Percentiles rank a stretch among this genome's conserved stretches.
These are phyloP conservation scores for Colletotrichum sp. DNA, from an alignment of 2,329 filamentous ascomycete species.

Conservation along the genomic window DNA sequence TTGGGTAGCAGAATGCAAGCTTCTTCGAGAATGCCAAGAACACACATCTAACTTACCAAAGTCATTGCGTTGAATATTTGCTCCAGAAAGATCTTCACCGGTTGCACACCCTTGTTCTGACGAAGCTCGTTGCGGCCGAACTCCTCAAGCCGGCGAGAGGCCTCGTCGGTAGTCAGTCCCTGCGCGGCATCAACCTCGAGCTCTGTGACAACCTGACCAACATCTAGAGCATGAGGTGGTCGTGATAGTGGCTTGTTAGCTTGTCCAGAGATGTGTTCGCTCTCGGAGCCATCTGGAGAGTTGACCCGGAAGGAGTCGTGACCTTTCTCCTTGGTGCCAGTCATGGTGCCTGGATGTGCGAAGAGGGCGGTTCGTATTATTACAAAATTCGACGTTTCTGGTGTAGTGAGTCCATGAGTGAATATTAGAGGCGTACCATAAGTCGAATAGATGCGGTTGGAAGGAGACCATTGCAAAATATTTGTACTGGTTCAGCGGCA, in stretches of 20 bases:
- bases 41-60: constrained; percentile 48
- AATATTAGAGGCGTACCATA: neutral
- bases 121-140: constrained; percentile 71
- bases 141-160: constrained; percentile 55
- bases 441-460: neutral
- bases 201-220: constrained; percentile 56
- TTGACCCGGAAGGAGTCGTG: neutral
- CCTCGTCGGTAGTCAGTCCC: constrained; percentile 62
- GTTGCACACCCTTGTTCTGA: constrained; percentile 62
- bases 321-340: neutral
- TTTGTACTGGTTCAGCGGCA: neutral
- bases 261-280: constrained; percentile 43
- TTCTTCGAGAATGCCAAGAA: neutral
- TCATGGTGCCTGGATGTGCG: neutral
- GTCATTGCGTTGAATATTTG: constrained; percentile 75
- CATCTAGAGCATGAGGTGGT: constrained; percentile 67
- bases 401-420: neutral
- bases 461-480: neutral
- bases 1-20: neutral
- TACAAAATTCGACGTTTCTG: neutral
- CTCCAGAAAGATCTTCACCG: constrained; percentile 66
- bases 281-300: neutral
- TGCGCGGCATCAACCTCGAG: constrained; percentile 59
- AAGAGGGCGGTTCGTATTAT: neutral
- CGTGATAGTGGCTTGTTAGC: constrained; percentile 57